A percentile compares a stretch with the other conserved stretches of the same genome.
phyloP scores from a whole-genome alignment of 129 eudicot species.

The Ambrosia artemisiifolia region DNA sequence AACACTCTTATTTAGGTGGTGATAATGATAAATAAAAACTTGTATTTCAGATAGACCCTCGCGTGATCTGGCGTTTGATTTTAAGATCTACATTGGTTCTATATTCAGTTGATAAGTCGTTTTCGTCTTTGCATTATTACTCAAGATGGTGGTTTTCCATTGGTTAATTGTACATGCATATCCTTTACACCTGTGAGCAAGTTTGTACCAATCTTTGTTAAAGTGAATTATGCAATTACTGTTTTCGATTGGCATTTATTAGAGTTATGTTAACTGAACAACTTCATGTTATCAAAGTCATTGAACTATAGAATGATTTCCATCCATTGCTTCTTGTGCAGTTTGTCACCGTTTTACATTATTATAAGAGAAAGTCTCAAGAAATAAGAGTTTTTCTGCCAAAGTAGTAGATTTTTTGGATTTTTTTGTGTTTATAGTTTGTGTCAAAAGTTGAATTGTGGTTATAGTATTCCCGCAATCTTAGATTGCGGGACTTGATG shows the following conservation, averaged over 20 bases:
- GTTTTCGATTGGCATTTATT: neutral
- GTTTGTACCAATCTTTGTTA: neutral
- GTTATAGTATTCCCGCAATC: too few relatives aligned
- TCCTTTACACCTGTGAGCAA: neutral
- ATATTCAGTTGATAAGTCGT: slow-evolving; percentile 45
- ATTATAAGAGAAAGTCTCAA: too few relatives aligned
- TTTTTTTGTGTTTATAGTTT: too few relatives aligned
- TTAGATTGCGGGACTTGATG: too few relatives aligned
- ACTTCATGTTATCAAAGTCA: neutral
- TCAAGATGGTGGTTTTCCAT: slow-evolving; percentile 19
- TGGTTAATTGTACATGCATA: slow-evolving; percentile 24
- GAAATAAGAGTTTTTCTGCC: too few relatives aligned
- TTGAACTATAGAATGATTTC: neutral
- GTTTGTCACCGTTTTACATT: too few relatives aligned
- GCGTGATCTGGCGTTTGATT: slow-evolving; percentile 36
- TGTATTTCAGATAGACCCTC: slow-evolving; percentile 17
- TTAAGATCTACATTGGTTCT: slow-evolving; percentile 39
- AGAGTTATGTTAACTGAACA: neutral
- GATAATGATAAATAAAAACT: slow-evolving; percentile 18
- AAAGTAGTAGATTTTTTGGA: too few relatives aligned
- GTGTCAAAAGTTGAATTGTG: too few relatives aligned
- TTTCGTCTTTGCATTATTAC: slow-evolving; percentile 41
- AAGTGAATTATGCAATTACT: neutral
- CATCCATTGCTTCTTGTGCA: neutral
- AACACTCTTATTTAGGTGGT: slow-evolving; percentile 22